Evolutionary conservation across 2,329 filamentous ascomycete genomes (phyloP).

Genomic region (Aspergillus sp.): DNA sequence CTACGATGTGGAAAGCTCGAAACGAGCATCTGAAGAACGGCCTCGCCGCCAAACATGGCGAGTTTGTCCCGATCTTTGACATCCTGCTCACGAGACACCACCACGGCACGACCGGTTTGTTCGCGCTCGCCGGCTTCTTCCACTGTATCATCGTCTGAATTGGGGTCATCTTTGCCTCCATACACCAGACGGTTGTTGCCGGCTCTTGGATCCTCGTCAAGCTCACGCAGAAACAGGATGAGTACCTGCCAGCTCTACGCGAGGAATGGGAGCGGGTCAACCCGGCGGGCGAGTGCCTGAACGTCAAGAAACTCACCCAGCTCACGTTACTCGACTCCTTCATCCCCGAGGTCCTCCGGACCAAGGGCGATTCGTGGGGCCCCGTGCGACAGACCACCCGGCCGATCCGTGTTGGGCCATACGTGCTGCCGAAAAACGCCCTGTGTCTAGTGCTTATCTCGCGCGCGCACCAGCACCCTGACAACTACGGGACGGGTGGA

Average conservation of each 20-base stretch:
- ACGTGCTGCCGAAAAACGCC: too few relatives aligned
- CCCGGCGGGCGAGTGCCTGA: not conserved
- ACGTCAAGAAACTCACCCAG: not conserved
- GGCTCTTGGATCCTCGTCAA: not conserved
- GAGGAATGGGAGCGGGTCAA: not conserved
- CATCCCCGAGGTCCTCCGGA: not conserved
- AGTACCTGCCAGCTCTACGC: not conserved
- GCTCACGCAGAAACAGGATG: not conserved
- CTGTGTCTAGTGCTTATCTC: too few relatives aligned
- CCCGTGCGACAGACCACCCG: too few relatives aligned
- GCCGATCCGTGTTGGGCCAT: too few relatives aligned
- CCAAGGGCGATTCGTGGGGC: not conserved
- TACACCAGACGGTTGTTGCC: not conserved
- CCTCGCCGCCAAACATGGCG: not conserved
- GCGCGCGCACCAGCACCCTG: too few relatives aligned
- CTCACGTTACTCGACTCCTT: not conserved
- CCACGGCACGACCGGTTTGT: not conserved
- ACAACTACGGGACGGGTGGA: too few relatives aligned
- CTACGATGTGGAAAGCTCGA: not conserved
- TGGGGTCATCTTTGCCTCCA: not conserved
- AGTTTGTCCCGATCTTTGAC: not conserved
- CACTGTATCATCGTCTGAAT: not conserved
- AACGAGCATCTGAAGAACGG: not conserved
- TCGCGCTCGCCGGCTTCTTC: not conserved
- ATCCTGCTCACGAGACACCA: not conserved